phyloP scores from a whole-genome alignment of 352 stramenopile genomes.

The Thalassiosira livingstoniorum region DNA sequence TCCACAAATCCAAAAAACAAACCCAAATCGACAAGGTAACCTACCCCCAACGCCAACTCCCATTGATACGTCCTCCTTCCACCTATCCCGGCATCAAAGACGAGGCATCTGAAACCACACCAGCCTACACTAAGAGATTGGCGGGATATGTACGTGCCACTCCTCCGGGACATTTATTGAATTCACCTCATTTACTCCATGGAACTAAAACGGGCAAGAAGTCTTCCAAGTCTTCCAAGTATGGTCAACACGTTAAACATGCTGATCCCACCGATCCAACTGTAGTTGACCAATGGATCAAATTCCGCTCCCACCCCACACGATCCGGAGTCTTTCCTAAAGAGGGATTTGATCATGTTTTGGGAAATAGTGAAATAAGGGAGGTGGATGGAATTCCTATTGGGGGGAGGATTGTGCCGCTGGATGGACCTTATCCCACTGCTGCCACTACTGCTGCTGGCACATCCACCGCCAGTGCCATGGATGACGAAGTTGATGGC shows the following conservation, averaged over 20 bases:
- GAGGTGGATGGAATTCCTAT: constrained; percentile 50
- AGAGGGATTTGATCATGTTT: constrained; percentile 79
- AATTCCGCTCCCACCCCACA: constrained; percentile 57
- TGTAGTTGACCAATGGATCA: constrained; percentile 42
- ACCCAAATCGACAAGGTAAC: constrained; percentile 9
- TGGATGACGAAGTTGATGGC: background rate
- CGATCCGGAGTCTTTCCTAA: constrained; percentile 51
- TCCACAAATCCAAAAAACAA: background rate
- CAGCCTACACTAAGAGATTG: constrained; percentile 2
- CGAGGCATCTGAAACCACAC: too few relatives aligned
- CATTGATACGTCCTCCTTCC: background rate
- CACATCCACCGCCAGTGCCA: background rate
- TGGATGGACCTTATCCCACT: constrained; percentile 36
- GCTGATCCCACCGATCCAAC: background rate
- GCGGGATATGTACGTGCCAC: constrained; percentile 38
- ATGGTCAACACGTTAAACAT: constrained; percentile 21
- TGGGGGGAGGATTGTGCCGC: constrained; percentile 18
- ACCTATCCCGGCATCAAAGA: background rate
- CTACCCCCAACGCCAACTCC: constrained; percentile 13
- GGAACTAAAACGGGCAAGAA: background rate
- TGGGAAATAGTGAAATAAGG: constrained; percentile 67
- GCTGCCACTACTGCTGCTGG: too few relatives aligned
- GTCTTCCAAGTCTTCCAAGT: background rate
- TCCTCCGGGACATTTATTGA: constrained; percentile 34
- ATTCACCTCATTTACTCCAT: background rate